Evolutionary conservation across 2,329 filamentous ascomycete genomes (phyloP).

Genomic region (Ophiostoma quercus): DNA sequence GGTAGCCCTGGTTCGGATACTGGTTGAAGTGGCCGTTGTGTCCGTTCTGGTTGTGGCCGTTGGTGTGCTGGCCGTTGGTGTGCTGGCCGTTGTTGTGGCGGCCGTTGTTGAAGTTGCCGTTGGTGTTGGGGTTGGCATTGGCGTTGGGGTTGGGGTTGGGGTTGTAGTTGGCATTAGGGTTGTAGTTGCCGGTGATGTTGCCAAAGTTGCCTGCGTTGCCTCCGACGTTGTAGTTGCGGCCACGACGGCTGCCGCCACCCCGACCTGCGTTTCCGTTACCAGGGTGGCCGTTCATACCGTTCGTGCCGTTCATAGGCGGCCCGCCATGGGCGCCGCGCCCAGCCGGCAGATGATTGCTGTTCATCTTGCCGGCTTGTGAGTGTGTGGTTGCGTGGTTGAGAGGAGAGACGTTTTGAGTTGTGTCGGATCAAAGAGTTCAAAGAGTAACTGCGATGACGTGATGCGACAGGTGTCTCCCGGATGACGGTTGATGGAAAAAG

Average conservation of each 20-base stretch:
- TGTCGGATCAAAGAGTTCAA: conserved; percentile 2
- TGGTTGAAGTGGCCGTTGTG: conserved; percentile 35
- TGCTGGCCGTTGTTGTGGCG: conserved; percentile 26
- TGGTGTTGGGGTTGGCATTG: conserved; percentile 26
- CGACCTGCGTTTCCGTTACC: conserved; percentile 29
- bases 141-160: conserved; percentile 28
- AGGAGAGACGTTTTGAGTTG: background rate
- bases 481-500: background rate
- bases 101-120: conserved; percentile 28
- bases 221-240: conserved; percentile 27
- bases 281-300: conserved; percentile 30
- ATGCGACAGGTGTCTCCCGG: conserved; percentile 30
- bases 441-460: background rate
- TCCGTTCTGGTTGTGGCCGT: conserved; percentile 34
- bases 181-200: conserved; percentile 28
- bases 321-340: conserved; percentile 55
- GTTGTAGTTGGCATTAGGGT: conserved; percentile 17
- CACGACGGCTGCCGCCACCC: conserved; percentile 37
- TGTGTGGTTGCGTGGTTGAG: background rate
- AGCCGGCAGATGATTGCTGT: conserved; percentile 69
- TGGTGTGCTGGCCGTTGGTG: conserved; percentile 18
- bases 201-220: background rate
- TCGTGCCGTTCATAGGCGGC: conserved; percentile 31
- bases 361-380: conserved; percentile 70
- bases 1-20: conserved; percentile 43